These are phyloP conservation scores for Lepiota brunneoincarnata DNA, from an alignment of 768 basidiomycete genomes.

Conservation along the genomic window DNA sequence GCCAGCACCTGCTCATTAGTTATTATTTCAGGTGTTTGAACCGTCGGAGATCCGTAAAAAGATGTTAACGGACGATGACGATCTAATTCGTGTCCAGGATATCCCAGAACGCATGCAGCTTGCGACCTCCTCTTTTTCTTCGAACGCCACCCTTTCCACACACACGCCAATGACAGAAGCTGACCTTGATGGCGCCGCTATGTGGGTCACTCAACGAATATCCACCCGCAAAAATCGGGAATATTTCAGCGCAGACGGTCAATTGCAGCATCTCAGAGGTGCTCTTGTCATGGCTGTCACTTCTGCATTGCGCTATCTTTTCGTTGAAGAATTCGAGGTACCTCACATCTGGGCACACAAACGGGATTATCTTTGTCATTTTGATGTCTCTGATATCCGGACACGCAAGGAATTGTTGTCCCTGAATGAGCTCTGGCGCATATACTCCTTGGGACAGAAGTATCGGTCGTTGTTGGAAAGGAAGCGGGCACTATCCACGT, in stretches of 20 bases:
- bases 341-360: slow-evolving; percentile 95
- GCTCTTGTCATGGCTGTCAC: slow-evolving; percentile 79
- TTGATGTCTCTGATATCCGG: slow-evolving; percentile 64
- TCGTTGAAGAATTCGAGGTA: slow-evolving; percentile 88
- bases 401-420: slow-evolving; percentile 69
- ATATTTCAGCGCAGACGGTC: slow-evolving; percentile 68
- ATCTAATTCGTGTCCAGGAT: slow-evolving; percentile 85
- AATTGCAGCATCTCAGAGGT: slow-evolving; percentile 55
- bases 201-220: slow-evolving; percentile 84
- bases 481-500: slow-evolving; percentile 53
- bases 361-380: slow-evolving; percentile 84
- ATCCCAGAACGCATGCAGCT: slow-evolving; percentile 97
- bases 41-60: slow-evolving; percentile 92
- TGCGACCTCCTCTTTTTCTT: slow-evolving; percentile 78
- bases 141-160: slow-evolving; percentile 55
- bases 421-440: slow-evolving; percentile 86
- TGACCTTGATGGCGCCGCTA: slow-evolving; percentile 77
- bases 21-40: slow-evolving; percentile 79
- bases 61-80: slow-evolving; percentile 90
- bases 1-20: slow-evolving; percentile 2
- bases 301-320: slow-evolving; percentile 75
- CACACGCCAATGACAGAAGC: slow-evolving; percentile 64
- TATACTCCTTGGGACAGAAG: slow-evolving; percentile 84
- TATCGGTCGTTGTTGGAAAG: slow-evolving; percentile 85
- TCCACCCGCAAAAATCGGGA: slow-evolving; percentile 68